phyloP scores from a whole-genome alignment of 495 filamentous ascomycete genomes.

The Penicillium nucicola region DNA sequence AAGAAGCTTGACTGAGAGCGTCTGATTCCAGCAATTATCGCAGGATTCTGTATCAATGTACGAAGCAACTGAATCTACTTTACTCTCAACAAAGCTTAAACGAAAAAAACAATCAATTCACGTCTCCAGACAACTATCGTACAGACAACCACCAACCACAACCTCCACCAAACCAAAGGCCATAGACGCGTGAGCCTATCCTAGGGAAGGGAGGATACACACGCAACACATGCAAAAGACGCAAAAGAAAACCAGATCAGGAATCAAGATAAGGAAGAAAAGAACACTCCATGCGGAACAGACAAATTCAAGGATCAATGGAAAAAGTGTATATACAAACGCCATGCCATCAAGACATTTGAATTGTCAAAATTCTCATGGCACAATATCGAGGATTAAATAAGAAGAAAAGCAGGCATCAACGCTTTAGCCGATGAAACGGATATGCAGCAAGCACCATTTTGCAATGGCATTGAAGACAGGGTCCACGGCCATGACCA shows the following conservation, averaged over 20 bases:
- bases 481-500: no score
- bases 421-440: slow-evolving; percentile 1
- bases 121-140: slow-evolving; percentile 18
- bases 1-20: no score
- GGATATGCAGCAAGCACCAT: no score
- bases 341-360: slow-evolving; percentile 10
- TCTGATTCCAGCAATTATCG: no score
- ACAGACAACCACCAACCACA: slow-evolving; percentile 14
- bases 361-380: slow-evolving; percentile 12
- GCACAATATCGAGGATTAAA: slow-evolving; percentile 4
- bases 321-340: slow-evolving; percentile 24
- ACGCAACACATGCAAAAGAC: slow-evolving; percentile 12
- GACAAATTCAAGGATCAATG: slow-evolving; percentile 14
- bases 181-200: slow-evolving; percentile 4
- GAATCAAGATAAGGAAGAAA: slow-evolving; percentile 1
- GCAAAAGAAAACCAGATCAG: slow-evolving; percentile 7
- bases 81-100: not conserved
- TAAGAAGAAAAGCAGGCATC: slow-evolving; percentile 3
- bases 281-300: slow-evolving; percentile 7
- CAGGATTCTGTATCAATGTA: no score
- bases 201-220: not conserved
- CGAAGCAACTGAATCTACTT: no score
- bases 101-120: slow-evolving; percentile 19
- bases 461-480: slow-evolving; percentile 1
- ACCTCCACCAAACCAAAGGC: slow-evolving; percentile 5